phyloP scores from a whole-genome alignment of 2,329 filamentous ascomycete species.

The Neurospora sp. region DNA sequence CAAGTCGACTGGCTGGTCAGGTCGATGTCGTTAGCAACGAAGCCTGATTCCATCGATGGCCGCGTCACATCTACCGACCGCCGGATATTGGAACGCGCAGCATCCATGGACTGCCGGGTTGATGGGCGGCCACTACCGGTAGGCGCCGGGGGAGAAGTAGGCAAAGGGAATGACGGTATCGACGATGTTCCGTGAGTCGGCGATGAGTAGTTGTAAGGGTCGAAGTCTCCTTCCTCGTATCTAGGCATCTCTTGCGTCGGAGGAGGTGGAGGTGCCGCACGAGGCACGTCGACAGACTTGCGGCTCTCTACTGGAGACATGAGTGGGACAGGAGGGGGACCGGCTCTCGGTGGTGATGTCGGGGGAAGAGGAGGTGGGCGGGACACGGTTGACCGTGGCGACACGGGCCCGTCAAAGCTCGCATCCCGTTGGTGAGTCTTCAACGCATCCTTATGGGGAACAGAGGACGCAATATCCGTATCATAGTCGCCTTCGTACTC shows the following conservation, averaged over 20 bases:
- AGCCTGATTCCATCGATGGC: conserved; percentile 68
- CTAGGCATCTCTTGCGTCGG: conserved; percentile 35
- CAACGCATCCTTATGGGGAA: conserved; percentile 86
- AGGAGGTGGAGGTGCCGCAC: conserved; percentile 58
- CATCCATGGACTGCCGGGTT: conserved; percentile 54
- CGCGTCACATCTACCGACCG: conserved; percentile 68
- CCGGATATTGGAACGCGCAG: conserved; percentile 38
- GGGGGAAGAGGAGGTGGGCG: conserved; percentile 32
- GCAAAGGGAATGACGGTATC: conserved; percentile 23
- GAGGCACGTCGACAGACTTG: conserved; percentile 60
- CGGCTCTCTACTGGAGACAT: conserved; percentile 39
- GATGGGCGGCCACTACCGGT: conserved; percentile 26
- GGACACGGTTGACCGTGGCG: conserved; percentile 44
- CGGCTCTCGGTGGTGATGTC: conserved; percentile 42
- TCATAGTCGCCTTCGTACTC: conserved; percentile 98
- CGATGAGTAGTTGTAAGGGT: conserved; percentile 50
- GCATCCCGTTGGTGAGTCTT: conserved; percentile 72
- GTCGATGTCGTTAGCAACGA: conserved; percentile 82
- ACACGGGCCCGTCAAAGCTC: conserved; percentile 61
- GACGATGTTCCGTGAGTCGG: conserved; percentile 20
- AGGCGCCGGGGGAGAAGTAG: conserved; percentile 28
- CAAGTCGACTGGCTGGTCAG: conserved; percentile 64
- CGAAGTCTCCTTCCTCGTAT: conserved; percentile 56
- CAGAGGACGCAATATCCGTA: conserved; percentile 90
- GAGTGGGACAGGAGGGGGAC: conserved; percentile 56